phyloP scores from a whole-genome alignment of 441 rosid species.

The Codiaeum variegatum region DNA sequence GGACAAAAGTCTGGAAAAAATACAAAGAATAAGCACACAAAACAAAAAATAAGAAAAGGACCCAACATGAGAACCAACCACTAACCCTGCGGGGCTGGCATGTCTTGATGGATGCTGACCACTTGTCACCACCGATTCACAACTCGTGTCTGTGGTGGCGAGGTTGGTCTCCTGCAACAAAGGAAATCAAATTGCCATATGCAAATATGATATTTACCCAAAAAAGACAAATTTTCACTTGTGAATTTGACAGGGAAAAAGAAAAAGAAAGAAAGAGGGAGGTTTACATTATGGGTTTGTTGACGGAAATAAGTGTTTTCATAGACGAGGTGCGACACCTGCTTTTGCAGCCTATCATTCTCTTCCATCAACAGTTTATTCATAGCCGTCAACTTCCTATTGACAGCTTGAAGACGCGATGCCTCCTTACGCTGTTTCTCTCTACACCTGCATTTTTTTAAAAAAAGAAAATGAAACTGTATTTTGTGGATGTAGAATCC shows the following conservation, averaged over 20 bases:
- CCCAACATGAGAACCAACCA: conserved; percentile 16
- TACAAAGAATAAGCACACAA: conserved; percentile 19
- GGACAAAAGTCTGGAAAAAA: conserved; percentile 84
- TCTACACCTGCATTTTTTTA: no score
- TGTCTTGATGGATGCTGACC: conserved; percentile 96
- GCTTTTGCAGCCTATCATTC: conserved; percentile 95
- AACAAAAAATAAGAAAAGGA: conserved; percentile 24
- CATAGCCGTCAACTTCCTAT: conserved; percentile 87
- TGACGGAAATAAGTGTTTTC: conserved; percentile 93
- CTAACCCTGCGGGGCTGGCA: conserved; percentile 99
- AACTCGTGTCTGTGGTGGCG: conserved; percentile 89
- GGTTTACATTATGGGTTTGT: conserved; percentile 64
- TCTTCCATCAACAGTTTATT: conserved; percentile 96
- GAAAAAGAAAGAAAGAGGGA: neutral
- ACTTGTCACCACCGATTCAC: conserved; percentile 96
- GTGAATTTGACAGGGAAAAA: no score
- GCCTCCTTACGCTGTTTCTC: conserved; percentile 98
- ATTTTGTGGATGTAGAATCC: no score
- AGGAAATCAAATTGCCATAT: neutral
- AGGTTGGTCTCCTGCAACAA: conserved; percentile 62
- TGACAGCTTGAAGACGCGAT: conserved; percentile 93
- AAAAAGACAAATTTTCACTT: neutral
- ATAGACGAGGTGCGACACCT: conserved; percentile 87
- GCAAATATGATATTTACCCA: neutral
- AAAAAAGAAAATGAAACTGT: no score